Evolutionary conservation across 2,329 filamentous ascomycete genomes (phyloP).

Genomic region (Lithohypha guttulata): DNA sequence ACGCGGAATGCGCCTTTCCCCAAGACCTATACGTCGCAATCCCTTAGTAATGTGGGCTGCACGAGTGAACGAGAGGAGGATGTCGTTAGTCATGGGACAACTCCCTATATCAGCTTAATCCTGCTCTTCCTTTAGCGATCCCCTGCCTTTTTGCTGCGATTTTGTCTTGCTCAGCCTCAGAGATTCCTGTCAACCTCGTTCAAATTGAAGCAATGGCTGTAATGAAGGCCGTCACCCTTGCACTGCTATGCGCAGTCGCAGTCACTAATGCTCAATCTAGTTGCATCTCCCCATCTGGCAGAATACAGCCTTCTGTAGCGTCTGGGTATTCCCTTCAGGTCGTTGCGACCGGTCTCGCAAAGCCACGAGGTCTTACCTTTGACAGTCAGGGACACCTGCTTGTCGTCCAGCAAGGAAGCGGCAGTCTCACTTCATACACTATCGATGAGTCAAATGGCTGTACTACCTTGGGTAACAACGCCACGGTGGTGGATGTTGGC

Average conservation of each 20-base stretch:
- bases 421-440: constrained; percentile 29
- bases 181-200: too few relatives aligned
- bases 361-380: constrained; percentile 38
- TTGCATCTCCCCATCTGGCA: constrained; percentile 18
- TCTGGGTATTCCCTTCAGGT: constrained; percentile 29
- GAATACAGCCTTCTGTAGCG: constrained; percentile 20
- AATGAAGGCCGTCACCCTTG: neutral
- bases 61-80: too few relatives aligned
- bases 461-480: constrained; percentile 18
- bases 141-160: too few relatives aligned
- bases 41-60: too few relatives aligned
- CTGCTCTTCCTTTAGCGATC: too few relatives aligned
- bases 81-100: too few relatives aligned
- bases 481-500: constrained; percentile 9
- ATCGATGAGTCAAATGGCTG: constrained; percentile 28
- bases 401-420: constrained; percentile 35
- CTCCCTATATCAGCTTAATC: too few relatives aligned
- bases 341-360: constrained; percentile 35
- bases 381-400: constrained; percentile 39
- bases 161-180: too few relatives aligned
- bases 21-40: too few relatives aligned
- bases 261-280: constrained; percentile 10
- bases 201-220: neutral
- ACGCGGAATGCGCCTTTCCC: too few relatives aligned
- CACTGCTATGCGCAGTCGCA: neutral